Conservation (phyloP, 1,139 yeast genomes). For the Pichia sp. region DNA sequence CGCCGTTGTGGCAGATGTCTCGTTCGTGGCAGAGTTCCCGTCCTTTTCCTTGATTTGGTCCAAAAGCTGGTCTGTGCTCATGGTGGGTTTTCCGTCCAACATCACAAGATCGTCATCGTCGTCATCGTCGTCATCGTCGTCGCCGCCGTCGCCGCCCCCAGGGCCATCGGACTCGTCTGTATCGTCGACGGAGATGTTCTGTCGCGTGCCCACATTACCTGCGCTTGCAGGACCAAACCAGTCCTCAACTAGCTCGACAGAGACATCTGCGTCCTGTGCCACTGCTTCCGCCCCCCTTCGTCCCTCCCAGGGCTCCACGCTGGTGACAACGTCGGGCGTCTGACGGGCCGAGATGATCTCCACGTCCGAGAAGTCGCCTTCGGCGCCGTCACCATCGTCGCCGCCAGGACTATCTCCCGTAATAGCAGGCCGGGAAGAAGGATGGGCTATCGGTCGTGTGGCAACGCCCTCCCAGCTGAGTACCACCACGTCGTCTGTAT, state of each 20-base stretch:
- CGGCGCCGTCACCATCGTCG: background rate
- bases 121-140: background rate
- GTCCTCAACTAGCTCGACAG: slow-evolving; percentile 12
- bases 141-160: background rate
- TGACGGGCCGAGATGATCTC: slow-evolving; percentile 8
- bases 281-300: no score
- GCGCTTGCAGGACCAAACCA: slow-evolving; percentile 1
- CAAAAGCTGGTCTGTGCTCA: slow-evolving; percentile 8
- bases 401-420: no score
- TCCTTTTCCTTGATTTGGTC: slow-evolving; percentile 6
- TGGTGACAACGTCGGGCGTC: background rate
- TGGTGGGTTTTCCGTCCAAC: slow-evolving; percentile 20
- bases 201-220: no score
- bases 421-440: no score
- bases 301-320: background rate
- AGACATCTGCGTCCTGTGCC: slow-evolving; percentile 6
- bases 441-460: background rate
- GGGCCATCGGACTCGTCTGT: no score
- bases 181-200: no score
- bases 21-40: background rate
- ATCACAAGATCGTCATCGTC: slow-evolving; percentile 20
- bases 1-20: background rate
- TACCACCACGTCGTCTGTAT: background rate
- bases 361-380: slow-evolving; percentile 3
- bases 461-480: background rate